These are phyloP conservation scores for Protomyces inouyei DNA, from an alignment of 1,139 yeast species.

Conservation along the genomic window DNA sequence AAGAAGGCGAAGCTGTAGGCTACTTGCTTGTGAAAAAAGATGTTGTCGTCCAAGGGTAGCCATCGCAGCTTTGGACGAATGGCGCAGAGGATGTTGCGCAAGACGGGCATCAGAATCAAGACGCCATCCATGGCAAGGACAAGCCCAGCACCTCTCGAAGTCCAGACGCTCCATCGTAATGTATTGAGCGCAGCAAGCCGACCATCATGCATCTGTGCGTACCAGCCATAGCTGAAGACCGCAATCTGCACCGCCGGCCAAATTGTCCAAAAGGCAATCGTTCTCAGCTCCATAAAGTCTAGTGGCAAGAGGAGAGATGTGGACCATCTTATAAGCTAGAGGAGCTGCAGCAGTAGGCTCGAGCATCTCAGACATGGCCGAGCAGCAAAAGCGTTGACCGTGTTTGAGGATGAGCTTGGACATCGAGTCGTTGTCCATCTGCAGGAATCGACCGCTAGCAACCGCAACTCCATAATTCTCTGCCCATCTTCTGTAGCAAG, in stretches of 20 bases:
- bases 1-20: conserved; percentile 2
- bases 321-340: background rate
- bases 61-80: background rate
- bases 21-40: conserved; percentile 5
- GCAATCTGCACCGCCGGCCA: background rate
- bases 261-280: background rate
- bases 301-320: too few species aligned
- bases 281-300: background rate
- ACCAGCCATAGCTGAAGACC: conserved; percentile 2
- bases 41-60: conserved; percentile 3
- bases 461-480: too few species aligned
- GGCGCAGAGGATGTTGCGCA: background rate
- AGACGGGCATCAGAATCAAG: conserved; percentile 4
- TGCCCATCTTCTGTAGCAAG: too few species aligned
- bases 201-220: background rate
- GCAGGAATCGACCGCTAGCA: too few species aligned
- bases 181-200: conserved; percentile 12
- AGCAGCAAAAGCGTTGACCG: background rate
- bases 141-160: conserved; percentile 1
- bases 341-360: background rate
- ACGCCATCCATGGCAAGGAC: conserved; percentile 1
- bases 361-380: background rate
- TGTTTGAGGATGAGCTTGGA: conserved; percentile 35
- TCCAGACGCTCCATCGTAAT: conserved; percentile 1
- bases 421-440: too few species aligned